Base-by-base conservation (phyloP, 208 protist genomes). In the Leishmania mexicana region DNA sequence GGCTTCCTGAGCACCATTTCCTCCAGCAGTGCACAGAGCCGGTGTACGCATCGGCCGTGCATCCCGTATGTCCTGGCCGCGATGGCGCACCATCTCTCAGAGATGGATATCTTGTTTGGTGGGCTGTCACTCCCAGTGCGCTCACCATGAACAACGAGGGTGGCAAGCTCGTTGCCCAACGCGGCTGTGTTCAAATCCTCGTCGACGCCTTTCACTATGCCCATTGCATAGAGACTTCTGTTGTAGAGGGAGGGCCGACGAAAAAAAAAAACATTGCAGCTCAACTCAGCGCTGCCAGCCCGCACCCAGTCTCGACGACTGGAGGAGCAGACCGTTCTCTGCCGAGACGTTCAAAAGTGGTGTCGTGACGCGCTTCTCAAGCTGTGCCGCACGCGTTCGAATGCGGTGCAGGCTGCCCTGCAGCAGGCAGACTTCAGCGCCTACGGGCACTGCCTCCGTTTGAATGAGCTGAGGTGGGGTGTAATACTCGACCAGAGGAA, bases 401-500 rank as follows among this genome's bases (percentile, higher is more conserved):
- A 81, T 15, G 57, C 80, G 3, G 76, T 83, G 11, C 68, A 64
- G 24, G 89, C 76, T 67, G 81, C 87, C 8, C 68, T 96, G n/a
- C 58, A 74, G 51, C 19, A 79, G 1, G 80, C 88, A 6, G 84
- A 95, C 62, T 97, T 90, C 75, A 93, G 90, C 45, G 77, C 65
- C 8, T 95, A 94, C 74, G 93, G 94, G 31, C 58, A 67, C 31
- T 83, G 80, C 65, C 80, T 96, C n/a, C 87, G 78, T 51, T 78
- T 96, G n/a, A 93, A 97, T 78, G 92, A 96, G 77, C 84, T 97
- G 42, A 94, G 93, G 80, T 96, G 92, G 92, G 67, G 79, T 21
- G 53, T 96, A 24, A 85, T 84, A 47, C 86, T 93, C 57, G 90
- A 90, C n/a, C 73, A 83, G 58, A 83, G 40, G 31, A n/a, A 19